A percentile compares a stretch with the other conserved stretches of the same genome.
phyloP scores from a whole-genome alignment of 345 rosid species.

The Pistacia integerrima region DNA sequence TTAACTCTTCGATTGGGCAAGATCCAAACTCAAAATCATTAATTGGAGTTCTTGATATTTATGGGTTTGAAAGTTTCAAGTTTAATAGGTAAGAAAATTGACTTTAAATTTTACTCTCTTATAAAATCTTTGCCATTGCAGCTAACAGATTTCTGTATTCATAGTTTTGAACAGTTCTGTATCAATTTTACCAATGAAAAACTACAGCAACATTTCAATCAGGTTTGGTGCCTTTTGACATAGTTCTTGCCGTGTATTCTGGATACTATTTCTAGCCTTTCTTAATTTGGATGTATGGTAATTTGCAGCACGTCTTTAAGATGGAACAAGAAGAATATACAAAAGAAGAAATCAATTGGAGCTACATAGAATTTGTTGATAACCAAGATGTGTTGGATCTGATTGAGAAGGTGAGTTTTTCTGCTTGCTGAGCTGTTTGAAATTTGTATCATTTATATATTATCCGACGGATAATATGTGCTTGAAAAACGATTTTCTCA shows the following conservation, averaged over 20 bases:
- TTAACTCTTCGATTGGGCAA: conserved; percentile 93
- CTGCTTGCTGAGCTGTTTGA: conserved; percentile 16
- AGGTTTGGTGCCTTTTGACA: conserved; percentile 48
- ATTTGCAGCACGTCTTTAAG: conserved; percentile 93
- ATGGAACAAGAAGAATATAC: conserved; percentile 99
- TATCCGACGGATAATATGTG: conserved; percentile 6
- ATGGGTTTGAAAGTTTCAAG: conserved; percentile 98
- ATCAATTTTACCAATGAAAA: conserved; percentile 99
- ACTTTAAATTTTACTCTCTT: conserved; percentile 23
- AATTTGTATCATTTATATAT: conserved; percentile 7
- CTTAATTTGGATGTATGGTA: conserved; percentile 24
- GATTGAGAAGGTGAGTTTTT: conserved; percentile 79
- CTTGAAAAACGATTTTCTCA: conserved; percentile 6
- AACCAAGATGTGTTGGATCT: conserved; percentile 98
- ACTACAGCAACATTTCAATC: conserved; percentile 98
- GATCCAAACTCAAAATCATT: conserved; percentile 95
- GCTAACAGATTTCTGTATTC: conserved; percentile 26
- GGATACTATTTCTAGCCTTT: conserved; percentile 11
- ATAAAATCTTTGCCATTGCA: conserved; percentile 8
- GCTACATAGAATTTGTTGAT: conserved; percentile 99
- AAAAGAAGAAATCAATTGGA: conserved; percentile 98
- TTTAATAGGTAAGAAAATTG: conserved; percentile 68
- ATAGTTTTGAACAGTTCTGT: conserved; percentile 98
- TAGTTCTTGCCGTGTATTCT: conserved; percentile 12
- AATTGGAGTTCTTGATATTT: conserved; percentile 98